phyloP scores from a whole-genome alignment of 495 filamentous ascomycete species.

The Pseudevernia furfuracea region DNA sequence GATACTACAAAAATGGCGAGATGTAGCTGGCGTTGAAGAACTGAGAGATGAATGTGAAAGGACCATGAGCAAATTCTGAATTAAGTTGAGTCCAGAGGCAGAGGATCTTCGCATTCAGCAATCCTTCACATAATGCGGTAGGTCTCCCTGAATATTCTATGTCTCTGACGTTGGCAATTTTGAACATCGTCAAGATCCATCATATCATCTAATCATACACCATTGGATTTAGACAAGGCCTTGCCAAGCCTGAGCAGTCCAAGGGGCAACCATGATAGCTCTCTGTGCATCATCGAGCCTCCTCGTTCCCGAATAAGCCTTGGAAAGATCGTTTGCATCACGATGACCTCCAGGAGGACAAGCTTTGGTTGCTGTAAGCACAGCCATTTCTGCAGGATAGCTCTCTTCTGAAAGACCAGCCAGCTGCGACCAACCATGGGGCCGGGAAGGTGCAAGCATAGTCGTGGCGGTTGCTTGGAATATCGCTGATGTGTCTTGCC shows the following conservation, averaged over 20 bases:
- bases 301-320: constrained; percentile 69
- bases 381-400: constrained; percentile 69
- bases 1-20: constrained; percentile 47
- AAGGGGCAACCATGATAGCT: constrained; percentile 75
- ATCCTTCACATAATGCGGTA: neutral
- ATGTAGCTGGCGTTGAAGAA: constrained; percentile 54
- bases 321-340: constrained; percentile 58
- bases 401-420: constrained; percentile 45
- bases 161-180: neutral
- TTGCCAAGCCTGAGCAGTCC: constrained; percentile 60
- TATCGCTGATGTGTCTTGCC: constrained; percentile 14
- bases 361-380: constrained; percentile 64
- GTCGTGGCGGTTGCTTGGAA: constrained; percentile 59
- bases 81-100: neutral
- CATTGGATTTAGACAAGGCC: constrained; percentile 25
- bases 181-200: neutral
- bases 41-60: constrained; percentile 52
- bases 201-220: constrained; percentile 12
- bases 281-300: constrained; percentile 64
- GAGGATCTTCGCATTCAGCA: neutral
- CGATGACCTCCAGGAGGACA: constrained; percentile 64
- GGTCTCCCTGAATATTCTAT: neutral
- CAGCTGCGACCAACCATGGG: constrained; percentile 70
- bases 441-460: constrained; percentile 67
- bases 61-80: constrained; percentile 35